These are phyloP conservation scores for Blastobotrys apis DNA, from an alignment of 1,139 yeast species.

Conservation along the genomic window DNA sequence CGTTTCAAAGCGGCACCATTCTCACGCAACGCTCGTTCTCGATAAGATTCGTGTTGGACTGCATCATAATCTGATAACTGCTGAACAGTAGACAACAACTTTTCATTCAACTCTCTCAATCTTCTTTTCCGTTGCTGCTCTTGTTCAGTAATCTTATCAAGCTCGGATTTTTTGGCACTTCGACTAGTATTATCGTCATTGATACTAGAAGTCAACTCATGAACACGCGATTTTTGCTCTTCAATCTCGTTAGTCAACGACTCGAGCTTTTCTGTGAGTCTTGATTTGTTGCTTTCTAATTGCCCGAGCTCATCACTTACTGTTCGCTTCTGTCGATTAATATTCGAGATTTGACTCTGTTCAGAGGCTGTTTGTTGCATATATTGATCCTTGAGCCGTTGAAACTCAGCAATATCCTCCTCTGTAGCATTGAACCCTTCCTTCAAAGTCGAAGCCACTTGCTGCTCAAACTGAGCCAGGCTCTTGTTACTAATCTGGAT, in stretches of 20 bases:
- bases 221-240: conserved; percentile 21
- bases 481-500: conserved; percentile 46
- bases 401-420: conserved; percentile 58
- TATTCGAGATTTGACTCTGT: conserved; percentile 28
- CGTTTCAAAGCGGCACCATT: conserved; percentile 64
- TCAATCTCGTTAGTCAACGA: conserved; percentile 35
- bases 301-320: conserved; percentile 27
- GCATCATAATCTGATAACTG: conserved; percentile 71
- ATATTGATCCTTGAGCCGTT: conserved; percentile 52
- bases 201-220: conserved; percentile 25
- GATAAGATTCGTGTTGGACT: conserved; percentile 67
- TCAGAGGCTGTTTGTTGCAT: conserved; percentile 29
- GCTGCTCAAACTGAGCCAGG: conserved; percentile 44
- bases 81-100: conserved; percentile 56
- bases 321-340: conserved; percentile 28
- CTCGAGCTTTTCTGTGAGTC: conserved; percentile 24
- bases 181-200: conserved; percentile 28
- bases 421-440: conserved; percentile 40
- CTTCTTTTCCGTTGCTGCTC: conserved; percentile 46
- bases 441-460: conserved; percentile 33
- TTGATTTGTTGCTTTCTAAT: conserved; percentile 29
- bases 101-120: conserved; percentile 57
- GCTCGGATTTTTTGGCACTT: conserved; percentile 40
- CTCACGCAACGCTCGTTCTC: conserved; percentile 66
- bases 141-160: conserved; percentile 42